These are phyloP conservation scores for Hortiboletus flavorubellus DNA, from an alignment of 768 basidiomycete species.

Conservation along the genomic window DNA sequence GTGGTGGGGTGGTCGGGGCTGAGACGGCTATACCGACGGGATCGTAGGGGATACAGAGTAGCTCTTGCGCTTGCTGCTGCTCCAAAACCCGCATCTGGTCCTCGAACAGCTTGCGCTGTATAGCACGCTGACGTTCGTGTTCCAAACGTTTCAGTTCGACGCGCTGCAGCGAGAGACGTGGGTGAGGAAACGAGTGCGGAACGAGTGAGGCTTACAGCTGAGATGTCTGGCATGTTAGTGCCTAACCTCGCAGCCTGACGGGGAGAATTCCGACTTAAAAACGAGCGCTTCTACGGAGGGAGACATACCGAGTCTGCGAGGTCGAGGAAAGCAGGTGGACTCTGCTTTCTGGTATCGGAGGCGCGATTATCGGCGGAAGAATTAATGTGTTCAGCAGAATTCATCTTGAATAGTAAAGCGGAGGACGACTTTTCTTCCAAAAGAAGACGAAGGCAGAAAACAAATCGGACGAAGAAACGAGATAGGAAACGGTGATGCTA, in stretches of 20 bases:
- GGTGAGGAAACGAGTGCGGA: conserved; percentile 2
- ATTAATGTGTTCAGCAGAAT: conserved; percentile 66
- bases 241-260: conserved; percentile 75
- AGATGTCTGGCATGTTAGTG: conserved; percentile 83
- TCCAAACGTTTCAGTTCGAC: conserved; percentile 83
- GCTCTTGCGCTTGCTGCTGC: conserved; percentile 84
- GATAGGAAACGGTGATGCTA: conserved; percentile 54
- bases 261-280: conserved; percentile 3
- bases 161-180: conserved; percentile 45
- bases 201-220: conserved; percentile 57
- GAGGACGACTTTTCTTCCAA: conserved; percentile 49
- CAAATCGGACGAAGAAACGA: conserved; percentile 45
- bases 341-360: conserved; percentile 75
- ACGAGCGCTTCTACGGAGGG: conserved; percentile 8
- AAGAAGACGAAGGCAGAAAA: conserved; percentile 51
- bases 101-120: conserved; percentile 90
- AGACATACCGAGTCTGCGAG: conserved; percentile 84
- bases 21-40: conserved; percentile 72
- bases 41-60: conserved; percentile 72
- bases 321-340: conserved; percentile 90
- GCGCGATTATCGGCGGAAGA: conserved; percentile 68
- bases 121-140: conserved; percentile 83
- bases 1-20: conserved; percentile 84
- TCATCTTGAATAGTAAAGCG: conserved; percentile 57
- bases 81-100: conserved; percentile 95